Percentiles rank a stretch among this genome's conserved stretches.
These are phyloP conservation scores for Cupressus sempervirens DNA, from an alignment of 75 land plant genomes.

Conservation along the genomic window DNA sequence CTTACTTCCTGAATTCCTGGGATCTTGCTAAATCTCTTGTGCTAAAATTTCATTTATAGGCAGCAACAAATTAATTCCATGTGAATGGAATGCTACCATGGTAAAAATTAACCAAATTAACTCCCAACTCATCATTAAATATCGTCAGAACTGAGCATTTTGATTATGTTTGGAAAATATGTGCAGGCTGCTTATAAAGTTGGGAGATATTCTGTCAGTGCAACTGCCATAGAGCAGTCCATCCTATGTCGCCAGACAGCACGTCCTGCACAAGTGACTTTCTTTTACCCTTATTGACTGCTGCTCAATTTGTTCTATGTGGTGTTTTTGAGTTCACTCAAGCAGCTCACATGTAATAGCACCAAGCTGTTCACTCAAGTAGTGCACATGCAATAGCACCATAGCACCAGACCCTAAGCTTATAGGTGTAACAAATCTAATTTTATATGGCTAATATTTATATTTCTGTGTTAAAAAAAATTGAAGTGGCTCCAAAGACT, in stretches of 20 bases:
- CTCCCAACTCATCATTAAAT: neutral
- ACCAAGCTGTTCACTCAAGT: neutral
- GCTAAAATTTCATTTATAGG: too few species aligned
- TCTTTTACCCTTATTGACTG: neutral
- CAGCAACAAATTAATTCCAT: too few species aligned
- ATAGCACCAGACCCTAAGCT: neutral
- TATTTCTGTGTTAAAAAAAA: neutral
- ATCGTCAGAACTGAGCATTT: neutral
- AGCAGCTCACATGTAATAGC: neutral
- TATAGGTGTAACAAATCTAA: neutral
- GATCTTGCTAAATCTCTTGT: too few species aligned
- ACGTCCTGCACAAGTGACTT: constrained; percentile 60
- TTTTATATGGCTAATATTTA: neutral
- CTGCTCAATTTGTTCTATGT: neutral
- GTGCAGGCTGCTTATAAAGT: constrained; percentile 93
- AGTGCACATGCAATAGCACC: neutral
- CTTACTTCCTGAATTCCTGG: too few species aligned
- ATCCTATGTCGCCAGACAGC: constrained; percentile 58
- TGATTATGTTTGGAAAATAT: neutral
- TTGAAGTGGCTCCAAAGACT: constrained; percentile 72
- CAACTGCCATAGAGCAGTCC: constrained; percentile 71
- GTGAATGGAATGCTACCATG: neutral
- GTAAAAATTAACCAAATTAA: neutral
- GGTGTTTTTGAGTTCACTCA: neutral
- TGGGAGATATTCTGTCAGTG: constrained; percentile 72